Evolutionary conservation across 2,329 filamentous ascomycete species (phyloP), one percentile per base, ranked within the genome.

Genomic region (Arthrobotrys conoides): DNA sequence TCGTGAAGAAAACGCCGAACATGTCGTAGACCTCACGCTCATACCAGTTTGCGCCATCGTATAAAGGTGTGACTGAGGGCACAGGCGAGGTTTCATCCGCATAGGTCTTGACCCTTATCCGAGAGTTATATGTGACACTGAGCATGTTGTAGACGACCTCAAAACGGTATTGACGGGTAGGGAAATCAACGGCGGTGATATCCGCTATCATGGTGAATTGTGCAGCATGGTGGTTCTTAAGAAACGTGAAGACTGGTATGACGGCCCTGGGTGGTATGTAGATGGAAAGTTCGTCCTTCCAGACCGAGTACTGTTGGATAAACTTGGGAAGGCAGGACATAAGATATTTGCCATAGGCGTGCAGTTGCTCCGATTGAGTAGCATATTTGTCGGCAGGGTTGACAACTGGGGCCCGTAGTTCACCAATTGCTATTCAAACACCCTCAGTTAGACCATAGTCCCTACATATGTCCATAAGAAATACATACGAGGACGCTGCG

Each of bases 91-190:
- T 93, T 87, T 99, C 96, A 84, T 99, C 95, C 83, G 95, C 94
- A 84, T 99, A 99, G 59, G 96, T 99, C 91, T 99, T 99, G 84
- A 99, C 94, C 79, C 96, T 90, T 85, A 99, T 96, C 82, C 96
- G 92, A 68, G 94, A 92, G 87, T 99, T 99, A 88, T 98, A 94
- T 81, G 96, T 92, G 83, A 99, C 92, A 82, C 93, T 96, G 80
- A 99, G 91, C 81, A 99, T 86, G 87, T 99, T 97, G 89, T 99
- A 99, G 82, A 99, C 94, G 80, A 99, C 89, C 87, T 99, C 96
- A 86, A 99, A 99, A 79, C 96, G 93, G 86, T 97, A 91, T 85
- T 96, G 92, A 84, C 94, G 91, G 80, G 94, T 97, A 44, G 96
- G 96, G 87, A 94, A 99, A 86, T 99, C 96, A 83, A 96, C 94